Evolutionary conservation across 768 basidiomycete species (phyloP), one percentile per base, ranked within the genome.

Genomic region (Pleurotus sapidus): DNA sequence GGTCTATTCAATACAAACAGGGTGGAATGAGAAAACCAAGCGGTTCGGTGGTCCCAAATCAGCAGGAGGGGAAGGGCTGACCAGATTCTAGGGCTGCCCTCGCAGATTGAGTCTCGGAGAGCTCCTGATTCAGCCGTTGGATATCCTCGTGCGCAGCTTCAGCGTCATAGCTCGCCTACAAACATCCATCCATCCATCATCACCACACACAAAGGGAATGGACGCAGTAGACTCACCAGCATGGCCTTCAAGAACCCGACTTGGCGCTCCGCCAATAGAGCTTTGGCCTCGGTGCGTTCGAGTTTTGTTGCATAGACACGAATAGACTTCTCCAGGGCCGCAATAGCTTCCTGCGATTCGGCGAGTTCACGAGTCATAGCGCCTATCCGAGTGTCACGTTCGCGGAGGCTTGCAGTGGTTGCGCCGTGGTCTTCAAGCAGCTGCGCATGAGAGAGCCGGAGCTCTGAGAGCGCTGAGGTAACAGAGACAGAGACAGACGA

Each of bases 391-490:
- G 74, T 73, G 59, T 87, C 84, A 17, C 83, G 80, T 15, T 72
- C 74, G 0, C 76, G 78, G 3, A 89, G 75, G 6, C 80, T 64
- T 0, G 87, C 86, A 0, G 67, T 57, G 20, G 77, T 83, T 0
- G 81, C 74, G 1, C 89, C 89, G 27, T 88, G 81, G 37, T 88
- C 83, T 61, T 90, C 88, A 1, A 90, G 77, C 0, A 91, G 72
- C 6, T 74, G 75, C 0, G 87, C 87, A 58, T 91, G 82, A 0
- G 77, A 67, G 0, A 89, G 74, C 1, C 89, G 86, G 4, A 91
- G 77, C 4, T 73, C 67, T 0, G 88, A 77, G 9, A 91, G 77
- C 24, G 72, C 76, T 58, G 85, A 82, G 1, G 84, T 80, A n/a
- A 83, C 67, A 1, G 84, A 75, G 6, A 87, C 70, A 1, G 51